Base-by-base conservation (phyloP, 2,329 filamentous ascomycete species). In the Lomentospora prolificans region DNA sequence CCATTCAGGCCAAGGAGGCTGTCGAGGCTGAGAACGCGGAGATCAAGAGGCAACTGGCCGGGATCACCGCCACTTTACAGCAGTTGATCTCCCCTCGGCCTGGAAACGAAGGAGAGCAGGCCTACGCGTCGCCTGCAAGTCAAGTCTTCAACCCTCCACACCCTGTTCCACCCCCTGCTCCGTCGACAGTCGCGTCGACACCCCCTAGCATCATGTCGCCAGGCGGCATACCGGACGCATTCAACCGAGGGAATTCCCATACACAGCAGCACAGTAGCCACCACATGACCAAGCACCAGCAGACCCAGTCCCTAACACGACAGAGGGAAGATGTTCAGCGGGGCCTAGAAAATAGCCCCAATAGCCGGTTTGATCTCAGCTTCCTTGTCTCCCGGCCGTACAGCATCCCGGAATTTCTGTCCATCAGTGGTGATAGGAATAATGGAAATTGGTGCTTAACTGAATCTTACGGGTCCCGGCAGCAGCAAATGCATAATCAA, bases 11-110 rank as follows among this genome's bases (percentile, higher is more conserved):
- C 69, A 91, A 90, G 72, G 87, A 92, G 65, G 79, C 80, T 12
- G 81, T 90, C 55, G 82, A 90, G 71, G 81, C 82, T 30, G 89
- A 95, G 71, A 92, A 94, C 72, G 80, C 82, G 58, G 87, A 91
- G 60, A 85, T 95, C 60, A 85, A 84, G 64, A 46, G 52, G 52
- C 52, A 54, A 12, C 39, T 54, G n/a, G 39, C 33, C 10, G 14
- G 19, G n/a, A 27, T 54, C 39, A 46, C 39, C 10, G 22, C 25
- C 3, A 54, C 24, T 1, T 17, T 54, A 39, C 33, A 44, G 12
- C 33, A 31, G 3, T 2, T 54, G 14, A 46, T 48, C 36, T 27
- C 33, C 6, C n/a, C 52, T 31, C 33, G 24, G 6, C 39, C 30
- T 4, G n/a, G 19, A 19, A 24, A 19, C 33, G 12, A 17, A 14